These are phyloP conservation scores for Calonectria pteridis DNA, from an alignment of 2,329 filamentous ascomycete species.

Conservation along the genomic window DNA sequence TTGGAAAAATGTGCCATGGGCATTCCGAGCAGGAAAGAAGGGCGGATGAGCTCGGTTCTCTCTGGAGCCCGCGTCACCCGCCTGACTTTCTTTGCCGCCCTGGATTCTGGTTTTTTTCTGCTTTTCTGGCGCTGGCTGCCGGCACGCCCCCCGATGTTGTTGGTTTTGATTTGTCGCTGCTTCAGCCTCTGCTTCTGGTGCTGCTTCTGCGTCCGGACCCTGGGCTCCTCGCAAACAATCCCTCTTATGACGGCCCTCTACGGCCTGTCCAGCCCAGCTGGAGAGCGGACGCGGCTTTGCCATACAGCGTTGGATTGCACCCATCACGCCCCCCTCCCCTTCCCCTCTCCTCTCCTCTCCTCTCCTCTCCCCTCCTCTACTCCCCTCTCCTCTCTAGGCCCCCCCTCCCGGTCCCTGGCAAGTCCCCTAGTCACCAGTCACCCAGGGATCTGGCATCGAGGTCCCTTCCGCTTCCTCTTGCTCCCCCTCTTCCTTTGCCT, in stretches of 20 bases:
- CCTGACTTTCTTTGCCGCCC: neutral
- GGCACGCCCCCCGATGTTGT: neutral
- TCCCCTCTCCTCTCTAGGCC: neutral
- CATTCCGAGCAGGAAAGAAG: neutral
- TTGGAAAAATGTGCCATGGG: neutral
- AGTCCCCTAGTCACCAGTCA: neutral
- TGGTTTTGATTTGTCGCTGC: neutral
- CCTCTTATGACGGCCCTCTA: neutral
- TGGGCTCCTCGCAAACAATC: conserved; percentile 9
- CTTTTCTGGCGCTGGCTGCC: neutral
- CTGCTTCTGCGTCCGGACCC: neutral
- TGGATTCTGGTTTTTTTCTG: too few relatives aligned
- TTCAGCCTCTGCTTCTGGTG: neutral
- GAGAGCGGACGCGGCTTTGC: conserved; percentile 14
- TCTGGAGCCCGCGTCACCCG: neutral
- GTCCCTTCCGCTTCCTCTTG: neutral
- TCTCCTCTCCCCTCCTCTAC: too few relatives aligned
- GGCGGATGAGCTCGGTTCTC: neutral
- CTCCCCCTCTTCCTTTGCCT: neutral
- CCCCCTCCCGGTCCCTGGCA: neutral
- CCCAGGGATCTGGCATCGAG: conserved; percentile 28
- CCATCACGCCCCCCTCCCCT: neutral
- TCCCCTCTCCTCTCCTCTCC: neutral
- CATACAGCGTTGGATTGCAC: conserved; percentile 5
- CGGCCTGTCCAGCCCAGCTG: conserved; percentile 3